Percentiles rank a stretch among this genome's conserved stretches.
phyloP scores from a whole-genome alignment of 2,329 filamentous ascomycete genomes.

The Trichocomaceae sp. region DNA sequence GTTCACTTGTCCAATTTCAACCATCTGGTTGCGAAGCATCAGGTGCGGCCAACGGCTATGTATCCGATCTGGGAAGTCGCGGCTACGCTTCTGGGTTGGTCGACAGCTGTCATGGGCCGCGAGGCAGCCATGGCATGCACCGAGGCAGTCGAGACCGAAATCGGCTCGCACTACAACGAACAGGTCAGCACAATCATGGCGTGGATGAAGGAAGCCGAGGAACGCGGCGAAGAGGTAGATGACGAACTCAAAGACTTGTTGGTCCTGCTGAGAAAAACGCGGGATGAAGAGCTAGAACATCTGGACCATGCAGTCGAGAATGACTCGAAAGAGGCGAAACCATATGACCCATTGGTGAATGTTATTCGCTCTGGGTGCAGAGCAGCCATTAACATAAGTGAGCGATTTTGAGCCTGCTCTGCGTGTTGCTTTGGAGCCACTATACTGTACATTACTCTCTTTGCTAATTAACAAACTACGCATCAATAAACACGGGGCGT shows the following conservation, averaged over 20 bases:
- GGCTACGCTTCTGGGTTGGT: constrained; percentile 78
- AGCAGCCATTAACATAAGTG: constrained; percentile 82
- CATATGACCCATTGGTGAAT: constrained; percentile 81
- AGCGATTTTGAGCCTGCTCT: constrained; percentile 32
- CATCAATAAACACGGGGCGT: background rate
- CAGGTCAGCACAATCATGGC: constrained; percentile 77
- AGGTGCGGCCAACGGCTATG: constrained; percentile 84
- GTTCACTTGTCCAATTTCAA: constrained; percentile 86
- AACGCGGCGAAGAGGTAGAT: constrained; percentile 70
- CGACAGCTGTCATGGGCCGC: constrained; percentile 77
- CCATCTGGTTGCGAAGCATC: constrained; percentile 70
- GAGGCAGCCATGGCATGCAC: constrained; percentile 98
- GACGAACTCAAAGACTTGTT: constrained; percentile 69
- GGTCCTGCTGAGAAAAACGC: constrained; percentile 67
- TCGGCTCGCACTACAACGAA: constrained; percentile 89
- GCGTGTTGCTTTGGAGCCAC: background rate
- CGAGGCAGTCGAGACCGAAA: constrained; percentile 97
- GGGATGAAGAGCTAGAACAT: constrained; percentile 96
- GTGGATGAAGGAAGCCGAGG: constrained; percentile 72
- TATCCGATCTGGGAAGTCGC: constrained; percentile 83
- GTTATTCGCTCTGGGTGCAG: constrained; percentile 85
- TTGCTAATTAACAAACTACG: background rate
- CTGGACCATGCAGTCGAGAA: constrained; percentile 91
- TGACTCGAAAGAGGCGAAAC: constrained; percentile 81
- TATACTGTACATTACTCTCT: background rate